phyloP scores from a whole-genome alignment of 2,329 filamentous ascomycete species.

The Fusarium camptoceras region DNA sequence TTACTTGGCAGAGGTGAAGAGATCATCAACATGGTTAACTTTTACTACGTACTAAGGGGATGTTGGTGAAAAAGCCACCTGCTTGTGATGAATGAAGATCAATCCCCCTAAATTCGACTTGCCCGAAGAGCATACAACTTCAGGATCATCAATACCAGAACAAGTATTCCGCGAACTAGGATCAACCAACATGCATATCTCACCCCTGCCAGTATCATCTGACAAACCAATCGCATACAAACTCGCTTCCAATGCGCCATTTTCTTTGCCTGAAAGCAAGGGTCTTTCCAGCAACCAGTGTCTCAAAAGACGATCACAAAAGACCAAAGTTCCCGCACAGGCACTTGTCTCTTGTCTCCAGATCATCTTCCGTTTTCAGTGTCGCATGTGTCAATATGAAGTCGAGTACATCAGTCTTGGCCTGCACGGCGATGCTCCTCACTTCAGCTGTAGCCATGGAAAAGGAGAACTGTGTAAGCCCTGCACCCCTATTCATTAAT shows the following conservation, averaged over 20 bases:
- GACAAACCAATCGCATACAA: neutral
- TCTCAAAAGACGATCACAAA: conserved; percentile 12
- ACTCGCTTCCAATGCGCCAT: neutral
- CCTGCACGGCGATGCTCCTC: conserved; percentile 12
- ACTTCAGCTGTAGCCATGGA: neutral
- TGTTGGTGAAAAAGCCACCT: neutral
- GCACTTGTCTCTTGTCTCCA: conserved; percentile 4
- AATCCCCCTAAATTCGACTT: neutral
- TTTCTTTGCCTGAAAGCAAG: neutral
- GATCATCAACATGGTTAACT: too few relatives aligned
- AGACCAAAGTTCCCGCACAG: conserved; percentile 10
- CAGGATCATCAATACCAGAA: neutral
- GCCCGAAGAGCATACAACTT: neutral
- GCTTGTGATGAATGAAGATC: neutral
- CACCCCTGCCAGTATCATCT: neutral
- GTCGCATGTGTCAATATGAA: conserved; percentile 10
- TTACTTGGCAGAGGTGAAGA: neutral
- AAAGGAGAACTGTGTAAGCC: conserved; percentile 9
- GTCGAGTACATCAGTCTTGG: conserved; percentile 4
- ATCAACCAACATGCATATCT: neutral
- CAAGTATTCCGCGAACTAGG: neutral
- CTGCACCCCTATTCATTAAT: neutral
- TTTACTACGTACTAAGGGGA: neutral
- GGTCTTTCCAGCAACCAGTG: neutral
- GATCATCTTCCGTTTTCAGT: neutral